phyloP scores from a whole-genome alignment of 805 yeast genomes.

The Brettanomyces anomalus region DNA sequence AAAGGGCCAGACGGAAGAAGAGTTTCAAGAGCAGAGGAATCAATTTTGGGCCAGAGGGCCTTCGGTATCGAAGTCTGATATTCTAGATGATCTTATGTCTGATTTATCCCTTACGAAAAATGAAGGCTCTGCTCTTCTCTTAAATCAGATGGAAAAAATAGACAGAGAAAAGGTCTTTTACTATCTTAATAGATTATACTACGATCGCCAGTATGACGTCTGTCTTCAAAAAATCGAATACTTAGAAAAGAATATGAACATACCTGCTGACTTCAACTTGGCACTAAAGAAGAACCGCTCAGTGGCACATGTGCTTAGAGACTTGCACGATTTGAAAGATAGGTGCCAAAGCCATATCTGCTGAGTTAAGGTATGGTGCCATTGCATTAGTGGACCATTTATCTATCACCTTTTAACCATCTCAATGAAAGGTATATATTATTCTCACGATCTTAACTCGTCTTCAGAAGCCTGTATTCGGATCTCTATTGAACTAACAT shows the following conservation, averaged over 20 bases:
- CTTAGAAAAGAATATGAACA: slow-evolving; percentile 22
- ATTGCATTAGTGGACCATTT: no score
- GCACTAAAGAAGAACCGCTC: slow-evolving; percentile 30
- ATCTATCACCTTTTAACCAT: not conserved
- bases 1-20: slow-evolving; percentile 65
- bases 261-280: slow-evolving; percentile 17
- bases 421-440: not conserved
- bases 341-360: slow-evolving; percentile 23
- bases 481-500: slow-evolving; percentile 40
- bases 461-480: slow-evolving; percentile 24
- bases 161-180: slow-evolving; percentile 48
- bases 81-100: slow-evolving; percentile 10
- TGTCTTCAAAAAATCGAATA: slow-evolving; percentile 39
- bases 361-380: not conserved
- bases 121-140: not conserved
- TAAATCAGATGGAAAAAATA: slow-evolving; percentile 35
- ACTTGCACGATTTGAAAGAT: slow-evolving; percentile 36
- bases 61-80: slow-evolving; percentile 15
- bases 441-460: slow-evolving; percentile 2
- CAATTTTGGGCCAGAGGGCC: slow-evolving; percentile 54
- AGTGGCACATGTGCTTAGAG: slow-evolving; percentile 41
- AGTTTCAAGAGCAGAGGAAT: slow-evolving; percentile 40
- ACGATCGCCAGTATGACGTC: slow-evolving; percentile 36
- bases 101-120: not conserved
- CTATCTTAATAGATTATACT: slow-evolving; percentile 59